phyloP scores from a whole-genome alignment of 176 grass and related monocot genomes.

The Miscanthus lutarioriparius region DNA sequence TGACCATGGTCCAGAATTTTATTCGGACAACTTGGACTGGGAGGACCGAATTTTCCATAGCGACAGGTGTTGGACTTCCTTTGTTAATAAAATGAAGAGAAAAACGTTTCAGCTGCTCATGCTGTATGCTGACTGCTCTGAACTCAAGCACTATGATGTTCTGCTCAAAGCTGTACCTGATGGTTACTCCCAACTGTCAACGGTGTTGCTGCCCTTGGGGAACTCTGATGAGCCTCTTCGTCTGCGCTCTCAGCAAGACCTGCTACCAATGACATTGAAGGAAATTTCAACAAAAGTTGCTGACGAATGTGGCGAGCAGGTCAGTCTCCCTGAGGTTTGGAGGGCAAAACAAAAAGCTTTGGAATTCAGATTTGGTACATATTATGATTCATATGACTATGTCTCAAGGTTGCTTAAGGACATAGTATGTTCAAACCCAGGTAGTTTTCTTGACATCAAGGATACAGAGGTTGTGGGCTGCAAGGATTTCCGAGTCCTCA shows the following conservation, averaged over 20 bases:
- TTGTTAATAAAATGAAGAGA: not conserved
- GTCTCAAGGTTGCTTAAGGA: not conserved
- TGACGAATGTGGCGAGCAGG: not conserved
- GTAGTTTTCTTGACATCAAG: constrained; percentile 11
- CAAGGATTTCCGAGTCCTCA: constrained; percentile 19
- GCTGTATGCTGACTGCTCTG: not conserved
- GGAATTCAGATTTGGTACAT: constrained; percentile 4
- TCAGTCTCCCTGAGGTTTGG: constrained; percentile 9
- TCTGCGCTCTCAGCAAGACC: not conserved
- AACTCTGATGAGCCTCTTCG: not conserved
- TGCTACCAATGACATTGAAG: not conserved
- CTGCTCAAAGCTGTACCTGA: not conserved
- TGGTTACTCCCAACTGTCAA: not conserved
- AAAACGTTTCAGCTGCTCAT: not conserved
- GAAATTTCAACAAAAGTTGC: not conserved
- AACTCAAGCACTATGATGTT: not conserved
- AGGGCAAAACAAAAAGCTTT: not conserved
- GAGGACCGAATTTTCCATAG: not conserved
- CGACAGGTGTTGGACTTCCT: not conserved
- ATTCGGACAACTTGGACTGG: not conserved
- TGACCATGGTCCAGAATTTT: not conserved
- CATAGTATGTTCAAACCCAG: not conserved
- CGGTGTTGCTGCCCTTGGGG: not conserved
- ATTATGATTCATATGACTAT: constrained; percentile 34
- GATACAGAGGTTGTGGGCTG: constrained; percentile 28